These are phyloP conservation scores for Trifolium dubium DNA, from an alignment of 306 rosid species.

Conservation along the genomic window DNA sequence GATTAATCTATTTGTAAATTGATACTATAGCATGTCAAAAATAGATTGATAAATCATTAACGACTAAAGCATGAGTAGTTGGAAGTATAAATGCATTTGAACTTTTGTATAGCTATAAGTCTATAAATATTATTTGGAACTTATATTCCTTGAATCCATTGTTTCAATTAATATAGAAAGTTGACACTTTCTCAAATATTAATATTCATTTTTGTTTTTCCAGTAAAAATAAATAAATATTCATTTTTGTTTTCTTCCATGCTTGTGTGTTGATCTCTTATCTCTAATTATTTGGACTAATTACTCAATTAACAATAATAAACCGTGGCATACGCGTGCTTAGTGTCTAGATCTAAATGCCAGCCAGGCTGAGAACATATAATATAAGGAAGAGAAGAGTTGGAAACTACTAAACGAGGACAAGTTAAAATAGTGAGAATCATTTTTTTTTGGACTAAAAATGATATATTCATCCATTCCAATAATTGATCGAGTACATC, in stretches of 20 bases:
- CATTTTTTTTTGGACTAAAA: no score
- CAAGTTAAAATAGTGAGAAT: no score
- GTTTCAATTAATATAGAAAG: constrained; percentile 29
- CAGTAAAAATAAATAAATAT: no score
- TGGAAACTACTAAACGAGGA: not conserved
- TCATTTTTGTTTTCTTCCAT: constrained; percentile 16
- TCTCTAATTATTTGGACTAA: constrained; percentile 9
- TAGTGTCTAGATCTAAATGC: constrained; percentile 1
- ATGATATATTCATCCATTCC: no score
- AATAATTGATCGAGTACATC: no score
- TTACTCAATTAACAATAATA: constrained; percentile 25
- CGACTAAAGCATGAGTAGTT: not conserved
- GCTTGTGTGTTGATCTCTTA: constrained; percentile 28
- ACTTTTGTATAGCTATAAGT: not conserved
- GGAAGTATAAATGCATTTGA: not conserved
- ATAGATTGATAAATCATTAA: not conserved
- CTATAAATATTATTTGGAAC: constrained; percentile 5
- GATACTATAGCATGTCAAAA: not conserved
- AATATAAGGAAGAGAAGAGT: not conserved
- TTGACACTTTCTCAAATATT: constrained; percentile 17
- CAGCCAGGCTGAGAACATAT: not conserved
- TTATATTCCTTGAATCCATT: constrained; percentile 28
- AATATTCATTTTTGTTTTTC: not conserved
- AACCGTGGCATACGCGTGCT: not conserved
- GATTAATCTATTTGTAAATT: constrained; percentile 1